Base-by-base conservation (phyloP, 371 early-diverging fungal genomes). In the Syncephalastrum sp. region DNA sequence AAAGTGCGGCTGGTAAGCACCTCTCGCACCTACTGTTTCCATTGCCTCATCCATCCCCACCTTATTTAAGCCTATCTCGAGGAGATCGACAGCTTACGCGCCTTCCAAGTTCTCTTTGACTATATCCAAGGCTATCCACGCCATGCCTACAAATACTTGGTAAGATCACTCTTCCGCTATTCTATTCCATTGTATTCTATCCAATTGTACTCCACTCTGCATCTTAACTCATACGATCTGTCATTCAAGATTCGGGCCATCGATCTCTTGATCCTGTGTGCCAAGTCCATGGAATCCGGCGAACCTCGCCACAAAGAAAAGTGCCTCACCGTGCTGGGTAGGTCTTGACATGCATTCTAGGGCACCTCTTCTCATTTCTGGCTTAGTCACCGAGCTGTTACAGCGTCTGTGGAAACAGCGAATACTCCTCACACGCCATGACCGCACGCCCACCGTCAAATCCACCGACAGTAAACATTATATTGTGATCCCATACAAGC, bases 131-230 rank as follows among this genome's bases (percentile, higher is more conserved):
- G 67, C 1, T 77, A 69, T 54, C 77, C 77, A 49, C 67, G 74
- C 7, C 74, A 77, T 60, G 74, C 77, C 24, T 77, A 77, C 47
- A 77, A 77, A 61, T 77, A 77, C 21, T 27, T 77, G 56, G 77
- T 77, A 67, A 61, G 44, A 27, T 7, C 27, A 27, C 27, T 1
- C 27, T 27, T 27, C 21, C 0, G 21, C 21, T 21, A 21, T 21
- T 21, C 21, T 2, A 21, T 21, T 21, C 21, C 2, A 21, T 21
- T 21, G 1, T 2, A 21, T 21, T 21, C 21, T 21, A 21, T 21
- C 21, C 21, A 21, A 21, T 21, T 21, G 1, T 24, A 25, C 16
- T 7, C 10, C 8, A 33, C 12, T 33, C 7, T 33, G 38, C 38
- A 33, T 10, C 38, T 2, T 2, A 7, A n/a, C 13, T 33, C 38